A percentile compares a stretch with the other conserved stretches of the same genome.
Evolutionary conservation across 108 stramenopile species (phyloP).

Genomic region (Nitzschia putrida): DNA sequence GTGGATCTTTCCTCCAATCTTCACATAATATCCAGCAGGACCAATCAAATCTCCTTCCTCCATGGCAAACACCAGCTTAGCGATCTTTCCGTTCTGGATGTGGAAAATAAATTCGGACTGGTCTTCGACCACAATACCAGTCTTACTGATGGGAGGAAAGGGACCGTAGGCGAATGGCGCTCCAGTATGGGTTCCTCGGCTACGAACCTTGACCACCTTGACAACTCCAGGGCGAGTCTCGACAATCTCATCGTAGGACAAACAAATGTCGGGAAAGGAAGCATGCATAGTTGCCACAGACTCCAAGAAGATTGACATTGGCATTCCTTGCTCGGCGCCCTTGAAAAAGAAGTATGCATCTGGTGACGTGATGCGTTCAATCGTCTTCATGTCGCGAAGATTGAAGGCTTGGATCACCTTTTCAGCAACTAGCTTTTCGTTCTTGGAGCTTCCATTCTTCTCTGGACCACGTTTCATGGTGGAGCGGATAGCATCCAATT

Average conservation of each 20-base stretch:
- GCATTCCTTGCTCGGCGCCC: neutral
- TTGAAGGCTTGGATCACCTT: neutral
- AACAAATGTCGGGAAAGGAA: constrained; percentile 3
- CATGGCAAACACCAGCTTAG: neutral
- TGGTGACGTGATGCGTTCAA: neutral
- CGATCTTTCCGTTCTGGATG: neutral
- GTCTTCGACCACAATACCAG: neutral
- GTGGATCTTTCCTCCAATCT: neutral
- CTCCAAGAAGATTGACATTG: neutral
- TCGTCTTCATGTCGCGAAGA: neutral
- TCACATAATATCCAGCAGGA: neutral
- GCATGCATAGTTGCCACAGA: neutral
- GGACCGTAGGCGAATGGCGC: neutral
- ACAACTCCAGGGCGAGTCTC: neutral
- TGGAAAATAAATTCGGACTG: neutral
- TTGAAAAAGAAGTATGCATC: neutral
- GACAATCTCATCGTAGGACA: neutral
- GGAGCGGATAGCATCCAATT: too few species aligned
- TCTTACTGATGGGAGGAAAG: neutral
- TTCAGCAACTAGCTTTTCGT: too few species aligned
- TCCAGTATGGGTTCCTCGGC: neutral
- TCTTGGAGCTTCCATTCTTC: too few species aligned
- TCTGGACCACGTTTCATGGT: too few species aligned
- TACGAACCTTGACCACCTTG: neutral
- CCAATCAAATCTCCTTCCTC: neutral